phyloP scores from a whole-genome alignment of 805 yeast species.

The Metschnikowia koreensis region DNA sequence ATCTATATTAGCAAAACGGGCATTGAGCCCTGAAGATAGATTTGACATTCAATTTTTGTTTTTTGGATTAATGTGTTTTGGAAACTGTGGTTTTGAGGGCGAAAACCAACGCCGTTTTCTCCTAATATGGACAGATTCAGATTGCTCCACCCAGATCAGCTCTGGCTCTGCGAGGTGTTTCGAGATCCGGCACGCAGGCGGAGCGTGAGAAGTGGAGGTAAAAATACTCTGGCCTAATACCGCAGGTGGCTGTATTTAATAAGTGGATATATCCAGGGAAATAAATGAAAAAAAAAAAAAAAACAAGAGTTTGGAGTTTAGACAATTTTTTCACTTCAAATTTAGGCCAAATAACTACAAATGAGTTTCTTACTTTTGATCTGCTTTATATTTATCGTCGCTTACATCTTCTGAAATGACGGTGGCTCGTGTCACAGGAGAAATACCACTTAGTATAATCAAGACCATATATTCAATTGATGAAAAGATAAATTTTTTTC shows the following conservation, averaged over 20 bases:
- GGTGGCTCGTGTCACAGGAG: not conserved
- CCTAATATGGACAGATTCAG: no score
- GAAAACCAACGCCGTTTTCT: no score
- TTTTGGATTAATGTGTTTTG: not conserved
- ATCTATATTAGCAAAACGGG: constrained; percentile 31
- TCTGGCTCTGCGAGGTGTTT: not conserved
- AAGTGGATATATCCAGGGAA: not conserved
- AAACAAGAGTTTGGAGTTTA: not conserved
- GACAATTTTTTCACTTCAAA: no score
- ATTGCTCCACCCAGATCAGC: not conserved
- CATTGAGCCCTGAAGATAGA: constrained; percentile 28
- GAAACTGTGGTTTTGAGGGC: not conserved
- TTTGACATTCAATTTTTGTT: constrained; percentile 8
- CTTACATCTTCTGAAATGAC: not conserved
- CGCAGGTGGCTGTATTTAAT: not conserved
- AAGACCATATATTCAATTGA: no score
- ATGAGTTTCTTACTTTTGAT: no score
- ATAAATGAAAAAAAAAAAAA: not conserved
- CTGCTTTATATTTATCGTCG: not conserved
- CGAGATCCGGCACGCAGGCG: constrained; percentile 8
- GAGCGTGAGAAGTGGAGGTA: not conserved
- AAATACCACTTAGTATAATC: no score
- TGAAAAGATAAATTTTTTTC: no score
- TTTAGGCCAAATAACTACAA: no score
- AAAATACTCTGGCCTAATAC: not conserved